Base-by-base conservation (phyloP, 768 basidiomycete genomes). In the Crepidotus variabilis region DNA sequence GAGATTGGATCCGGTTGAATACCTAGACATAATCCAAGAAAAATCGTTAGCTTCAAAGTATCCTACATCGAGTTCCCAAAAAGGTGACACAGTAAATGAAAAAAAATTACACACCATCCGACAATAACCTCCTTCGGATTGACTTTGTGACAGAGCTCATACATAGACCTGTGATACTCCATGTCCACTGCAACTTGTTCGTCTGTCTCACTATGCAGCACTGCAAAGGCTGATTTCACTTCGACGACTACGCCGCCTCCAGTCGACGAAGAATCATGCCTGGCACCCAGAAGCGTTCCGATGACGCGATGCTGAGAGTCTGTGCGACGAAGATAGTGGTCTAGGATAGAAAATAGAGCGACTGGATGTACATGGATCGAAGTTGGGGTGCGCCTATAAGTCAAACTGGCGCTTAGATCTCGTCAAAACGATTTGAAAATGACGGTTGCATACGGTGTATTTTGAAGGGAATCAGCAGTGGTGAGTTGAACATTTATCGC, bases 141-240 rank as follows among this genome's bases (percentile, higher is more conserved):
- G 50, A 87, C 90, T 71, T 85, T 92, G 67, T 86, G 83, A 72
- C 92, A 85, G 51, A 98, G 78, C 59, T 98, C 94, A 65, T 90
- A 91, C 90, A 98, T 93, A 43, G 86, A 83, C 61, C 87, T 85
- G 69, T 95, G 94, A 72, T 98, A 97, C 51, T 96, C 94, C 86
- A 94, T 93, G 69, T 98, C 95, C 58, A 98, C 90, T 3, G 92
- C 93, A 45, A 96, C 92, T 72, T 94, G 92, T 66, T 96, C 92
- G 67, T 85, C 86, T 24, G 89, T 92, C 75, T 96, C 92, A 67
- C 86, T 89, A 71, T 98, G 94, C 46, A 95, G 81, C 28, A 98
- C 93, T 18, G 93, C 94, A 67, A 97, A 98, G 13, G 91, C 84
- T 50, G 86, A 88, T 55, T 85, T 82, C 60, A 97, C 85, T 62